phyloP scores from a whole-genome alignment of 768 basidiomycete genomes.

The Dendrothele bispora region DNA sequence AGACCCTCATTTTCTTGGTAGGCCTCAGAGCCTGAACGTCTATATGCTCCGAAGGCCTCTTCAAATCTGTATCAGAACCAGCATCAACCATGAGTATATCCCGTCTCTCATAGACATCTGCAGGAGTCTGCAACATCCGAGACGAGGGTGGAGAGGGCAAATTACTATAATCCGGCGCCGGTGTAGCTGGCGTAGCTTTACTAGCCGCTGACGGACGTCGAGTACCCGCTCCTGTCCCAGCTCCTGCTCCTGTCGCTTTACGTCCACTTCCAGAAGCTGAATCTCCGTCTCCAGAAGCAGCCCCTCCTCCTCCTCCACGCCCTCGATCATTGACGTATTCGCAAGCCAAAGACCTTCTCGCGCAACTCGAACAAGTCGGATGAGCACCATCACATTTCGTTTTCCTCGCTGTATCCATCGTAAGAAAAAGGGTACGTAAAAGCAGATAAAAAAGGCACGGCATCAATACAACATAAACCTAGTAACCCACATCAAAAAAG shows the following conservation, averaged over 20 bases:
- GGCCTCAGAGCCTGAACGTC: conserved; percentile 52
- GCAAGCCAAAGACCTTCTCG: conserved; percentile 72
- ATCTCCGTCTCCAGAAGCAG: no score
- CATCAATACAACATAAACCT: not conserved
- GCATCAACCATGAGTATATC: conserved; percentile 43
- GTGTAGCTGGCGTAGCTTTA: conserved; percentile 17
- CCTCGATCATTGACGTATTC: conserved; percentile 73
- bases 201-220: conserved; percentile 59
- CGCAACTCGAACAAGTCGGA: conserved; percentile 81
- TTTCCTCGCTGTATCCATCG: conserved; percentile 91
- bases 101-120: conserved; percentile 33
- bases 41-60: conserved; percentile 56
- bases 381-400: conserved; percentile 89
- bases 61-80: conserved; percentile 56
- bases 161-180: conserved; percentile 37
- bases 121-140: conserved; percentile 50
- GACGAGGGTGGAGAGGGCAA: conserved; percentile 61
- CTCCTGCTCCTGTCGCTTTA: no score
- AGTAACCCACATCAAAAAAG: conserved; percentile 3
- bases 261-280: no score
- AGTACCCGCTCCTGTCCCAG: conserved; percentile 25
- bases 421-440: no score
- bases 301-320: conserved; percentile 33
- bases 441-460: conserved; percentile 10
- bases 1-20: conserved; percentile 73